Evolutionary conservation across 495 filamentous ascomycete genomes (phyloP).

Genomic region (Entonaema liquescens): DNA sequence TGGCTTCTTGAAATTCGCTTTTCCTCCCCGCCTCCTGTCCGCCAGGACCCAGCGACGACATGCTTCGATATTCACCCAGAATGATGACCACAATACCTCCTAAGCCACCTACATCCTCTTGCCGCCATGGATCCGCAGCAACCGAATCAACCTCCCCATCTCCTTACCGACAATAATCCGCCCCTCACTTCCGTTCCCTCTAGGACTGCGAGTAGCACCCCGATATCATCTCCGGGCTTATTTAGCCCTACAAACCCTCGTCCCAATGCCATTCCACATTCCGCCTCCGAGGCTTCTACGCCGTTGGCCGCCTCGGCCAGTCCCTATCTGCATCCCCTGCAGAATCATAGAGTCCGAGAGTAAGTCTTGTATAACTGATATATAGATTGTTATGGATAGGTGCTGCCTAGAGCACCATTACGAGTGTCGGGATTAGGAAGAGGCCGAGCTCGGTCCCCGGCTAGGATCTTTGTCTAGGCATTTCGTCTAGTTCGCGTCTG

Average conservation of each 20-base stretch:
- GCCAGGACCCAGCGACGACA: conserved; percentile 42
- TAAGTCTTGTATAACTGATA: conserved; percentile 45
- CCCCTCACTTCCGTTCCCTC: conserved; percentile 42
- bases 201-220: conserved; percentile 70
- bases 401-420: not conserved
- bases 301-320: conserved; percentile 55
- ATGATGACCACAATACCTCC: conserved; percentile 46
- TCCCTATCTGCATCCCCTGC: conserved; percentile 71
- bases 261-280: conserved; percentile 47
- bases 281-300: conserved; percentile 58
- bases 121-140: conserved; percentile 47
- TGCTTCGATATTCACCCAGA: conserved; percentile 44
- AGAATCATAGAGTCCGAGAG: conserved; percentile 69
- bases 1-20: conserved; percentile 38
- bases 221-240: conserved; percentile 72
- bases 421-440: not conserved
- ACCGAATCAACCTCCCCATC: conserved; percentile 45
- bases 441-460: conserved; percentile 10
- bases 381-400: not conserved
- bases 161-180: conserved; percentile 49
- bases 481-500: not conserved
- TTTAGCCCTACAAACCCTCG: conserved; percentile 63
- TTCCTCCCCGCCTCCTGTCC: conserved; percentile 44
- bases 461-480: not conserved
- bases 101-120: conserved; percentile 34